Evolutionary conservation across 305 asterid genomes (phyloP).

Genomic region (Fraxinus baroniana): DNA sequence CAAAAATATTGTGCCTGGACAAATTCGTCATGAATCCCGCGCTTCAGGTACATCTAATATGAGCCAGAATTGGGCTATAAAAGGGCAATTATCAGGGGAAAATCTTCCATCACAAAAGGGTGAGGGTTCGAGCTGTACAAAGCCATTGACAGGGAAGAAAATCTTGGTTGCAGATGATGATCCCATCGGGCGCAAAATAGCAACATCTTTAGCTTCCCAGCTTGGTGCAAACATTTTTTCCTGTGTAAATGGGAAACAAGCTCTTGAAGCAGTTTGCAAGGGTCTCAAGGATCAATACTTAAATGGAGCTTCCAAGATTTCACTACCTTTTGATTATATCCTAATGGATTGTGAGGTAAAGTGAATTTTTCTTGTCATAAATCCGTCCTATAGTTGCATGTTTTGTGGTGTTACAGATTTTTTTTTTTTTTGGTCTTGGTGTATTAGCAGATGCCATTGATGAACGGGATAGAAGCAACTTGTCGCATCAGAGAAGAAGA

Average conservation of each 20-base stretch:
- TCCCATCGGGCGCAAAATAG: slow-evolving; percentile 32
- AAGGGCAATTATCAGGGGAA: not conserved
- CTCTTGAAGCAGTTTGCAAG: slow-evolving; percentile 31
- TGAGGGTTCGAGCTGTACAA: slow-evolving; percentile 2
- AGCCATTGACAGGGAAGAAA: slow-evolving; percentile 41
- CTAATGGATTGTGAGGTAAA: slow-evolving; percentile 64
- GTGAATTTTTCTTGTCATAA: not conserved
- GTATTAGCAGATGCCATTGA: slow-evolving; percentile 45
- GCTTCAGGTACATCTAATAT: not conserved
- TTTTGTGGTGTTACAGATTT: not conserved
- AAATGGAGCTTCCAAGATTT: slow-evolving; percentile 9
- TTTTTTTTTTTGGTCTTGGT: not conserved
- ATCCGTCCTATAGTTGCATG: not conserved
- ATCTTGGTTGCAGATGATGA: slow-evolving; percentile 47
- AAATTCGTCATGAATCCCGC: not conserved
- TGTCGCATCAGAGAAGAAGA: slow-evolving; percentile 41
- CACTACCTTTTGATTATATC: slow-evolving; percentile 41
- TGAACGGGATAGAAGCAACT: slow-evolving; percentile 53
- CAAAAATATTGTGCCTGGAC: not conserved
- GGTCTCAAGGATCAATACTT: slow-evolving; percentile 19
- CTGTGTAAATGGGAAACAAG: slow-evolving; percentile 42
- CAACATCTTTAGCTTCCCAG: slow-evolving; percentile 25
- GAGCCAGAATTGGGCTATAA: not conserved
- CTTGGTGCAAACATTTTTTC: slow-evolving; percentile 36
- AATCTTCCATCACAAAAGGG: not conserved